Evolutionary conservation across 2,329 filamentous ascomycete species (phyloP).

Genomic region (Rutstroemia sp.): DNA sequence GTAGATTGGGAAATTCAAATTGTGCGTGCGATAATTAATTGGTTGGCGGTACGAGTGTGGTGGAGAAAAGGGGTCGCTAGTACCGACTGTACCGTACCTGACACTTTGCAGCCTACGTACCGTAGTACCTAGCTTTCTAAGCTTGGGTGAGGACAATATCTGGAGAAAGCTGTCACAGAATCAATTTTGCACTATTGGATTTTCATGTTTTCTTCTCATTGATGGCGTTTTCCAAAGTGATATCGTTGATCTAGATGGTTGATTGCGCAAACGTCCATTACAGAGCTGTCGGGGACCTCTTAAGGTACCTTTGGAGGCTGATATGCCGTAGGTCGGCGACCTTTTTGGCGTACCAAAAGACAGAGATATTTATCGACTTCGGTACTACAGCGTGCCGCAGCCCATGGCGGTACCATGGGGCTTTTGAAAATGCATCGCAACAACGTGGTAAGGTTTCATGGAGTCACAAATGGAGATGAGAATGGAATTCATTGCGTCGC

Average conservation of each 20-base stretch:
- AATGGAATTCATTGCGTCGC: not conserved
- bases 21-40: not conserved
- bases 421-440: not conserved
- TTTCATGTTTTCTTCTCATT: not conserved
- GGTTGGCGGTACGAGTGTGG: not conserved
- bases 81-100: not conserved
- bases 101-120: not conserved
- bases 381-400: conserved; percentile 1
- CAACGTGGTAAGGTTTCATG: not conserved
- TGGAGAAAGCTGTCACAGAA: no score
- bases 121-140: no score
- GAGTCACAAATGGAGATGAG: not conserved
- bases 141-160: no score
- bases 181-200: not conserved
- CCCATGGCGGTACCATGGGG: not conserved
- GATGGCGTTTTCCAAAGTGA: not conserved
- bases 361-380: not conserved
- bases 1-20: not conserved
- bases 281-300: conserved; percentile 3
- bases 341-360: conserved; percentile 1
- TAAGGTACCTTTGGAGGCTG: not conserved
- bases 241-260: not conserved
- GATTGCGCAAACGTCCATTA: not conserved
- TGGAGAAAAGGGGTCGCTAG: not conserved
- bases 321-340: conserved; percentile 6